Evolutionary conservation across 148 eudicot species (phyloP), one percentile per base, ranked within the genome.

Genomic region (Mesembryanthemum crystallinum): DNA sequence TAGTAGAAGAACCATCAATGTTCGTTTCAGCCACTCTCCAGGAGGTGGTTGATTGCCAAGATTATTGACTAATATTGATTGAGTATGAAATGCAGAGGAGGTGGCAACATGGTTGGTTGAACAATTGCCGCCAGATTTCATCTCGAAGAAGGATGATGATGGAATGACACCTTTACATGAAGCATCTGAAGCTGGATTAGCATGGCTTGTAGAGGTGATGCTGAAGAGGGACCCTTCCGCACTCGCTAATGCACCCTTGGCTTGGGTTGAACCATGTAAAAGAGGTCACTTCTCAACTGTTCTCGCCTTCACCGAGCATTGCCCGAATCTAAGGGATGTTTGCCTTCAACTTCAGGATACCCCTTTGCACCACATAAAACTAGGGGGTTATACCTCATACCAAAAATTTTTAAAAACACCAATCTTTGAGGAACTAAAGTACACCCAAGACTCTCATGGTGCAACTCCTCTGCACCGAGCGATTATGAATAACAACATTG

Each of bases 381-480:
- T 73, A 7, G 8, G 6, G 1, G 27, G 6, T 64, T 37, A 42
- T 64, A 14, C 55, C n/a, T 32, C 54, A 0, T 66, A 57, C 33
- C 13, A 25, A 7, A 5, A 58, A 3, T 57, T 76, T 23, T 27
- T 54, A 17, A 47, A 11, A 8, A 45, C 2, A 0, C 51, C 81
- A 7, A 29, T 14, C 13, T 57, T 73, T 6, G 47, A 11, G 17
- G 51, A 73, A 9, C 55, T 78, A 57, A 65, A 73, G 25, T 55
- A 78, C 15, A n/a, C 33, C 8, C 28, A 1, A 7, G 73, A 78
- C 57, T 13, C 27, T 23, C 15, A 66, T 9, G 67, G 45, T 9
- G 49, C 65, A 23, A 78, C 77, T 0, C 77, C 81, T 9, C 73
- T 78, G 73, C 73, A 78, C 49, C 67, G 61, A 35, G 76, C 77